Base-by-base conservation (phyloP, 805 yeast genomes). In the Suhomyces pyralidae region DNA sequence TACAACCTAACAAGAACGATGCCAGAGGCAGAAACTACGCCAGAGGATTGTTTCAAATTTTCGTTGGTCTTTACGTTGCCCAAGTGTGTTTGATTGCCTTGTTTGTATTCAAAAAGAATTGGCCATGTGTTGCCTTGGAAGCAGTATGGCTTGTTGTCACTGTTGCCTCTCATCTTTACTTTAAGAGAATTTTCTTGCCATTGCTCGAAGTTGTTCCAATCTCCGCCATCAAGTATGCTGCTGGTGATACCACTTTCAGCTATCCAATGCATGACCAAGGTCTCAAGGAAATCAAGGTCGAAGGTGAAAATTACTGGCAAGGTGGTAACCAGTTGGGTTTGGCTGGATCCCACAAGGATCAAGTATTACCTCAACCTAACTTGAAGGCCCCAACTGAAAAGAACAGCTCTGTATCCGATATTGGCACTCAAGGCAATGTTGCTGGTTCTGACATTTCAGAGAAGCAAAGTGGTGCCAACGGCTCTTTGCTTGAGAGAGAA, bases 81-180 rank as follows among this genome's bases (percentile, higher is more conserved):
- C 90, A 88, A 67, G 70, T 86, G 44, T 84, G 89, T 68, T 70
- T 87, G 51, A 67, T 82, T 53, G 93, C 88, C 40, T 73, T 88
- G 64, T 88, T 88, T 63, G 86, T 88, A 40, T 83, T 86, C 83
- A 81, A 83, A 45, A 86, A 88, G 73, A 78, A 86, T 58, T 88
- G 93, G 93, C 90, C 87, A 20, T 82, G 86, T 60, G 82, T 87
- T 57, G 94, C 76, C 2, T 71, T 88, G 51, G 92, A 87, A 67
- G 86, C 75, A 51, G 77, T 83, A n/a, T 68, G 79, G 55, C 59
- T 86, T 14, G 81, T 65, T n/a, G 80, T 72, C 44, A 85, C 93
- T 12, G 85, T 81, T 26, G 65, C 69, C 19, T 71, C 80, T 28
- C 93, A 87, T 63, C 54, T 87, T 28, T 85, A 77, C 65, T 73